Base-by-base conservation (phyloP, 495 filamentous ascomycete species). In the Trichoderma erinaceum region DNA sequence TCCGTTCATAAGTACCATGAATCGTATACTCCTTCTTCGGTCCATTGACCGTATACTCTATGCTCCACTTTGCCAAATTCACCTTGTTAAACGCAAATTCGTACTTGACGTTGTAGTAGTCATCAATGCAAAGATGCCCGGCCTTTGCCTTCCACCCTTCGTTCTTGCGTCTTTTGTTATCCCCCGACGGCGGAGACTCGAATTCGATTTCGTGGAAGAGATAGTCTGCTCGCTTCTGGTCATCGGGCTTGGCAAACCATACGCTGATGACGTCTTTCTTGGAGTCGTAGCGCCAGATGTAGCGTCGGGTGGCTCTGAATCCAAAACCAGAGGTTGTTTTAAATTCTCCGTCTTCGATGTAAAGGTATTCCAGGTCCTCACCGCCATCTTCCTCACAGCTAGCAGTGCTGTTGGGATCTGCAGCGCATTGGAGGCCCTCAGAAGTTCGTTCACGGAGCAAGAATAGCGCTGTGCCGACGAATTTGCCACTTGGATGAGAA, bases 21-120 rank as follows among this genome's bases (percentile, higher is more conserved):
- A 86, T 84, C 0, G 74, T 82, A 75, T 91, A 92, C 72, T 90
- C 85, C 75, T 91, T 91, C 70, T 84, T 82, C 41, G 88, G 89
- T 0, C 88, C 89, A 63, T 79, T 84, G 52, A 90, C 88, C 27
- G 73, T 80, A 72, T 91, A 89, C 69, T 77, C 79, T 41, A 88
- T 73, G 69, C 75, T 80, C 81, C 88, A 90, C 64, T 76, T 75
- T 50, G 66, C 68, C 69, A 92, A 69, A 56, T 79, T 81, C 10
- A 84, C 78, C 0, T 82, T 83, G 64, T 78, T 68, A 71, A 91
- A 89, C 35, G 76, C 69, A 70, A 92, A 90, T 64, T 80, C 72
- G 70, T 89, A 90, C 23, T 80, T 74, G 27, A 87, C 83, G 67
- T 86, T 80, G 70, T 90, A 92, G 74, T 82, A 81, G 75, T 92